Evolutionary conservation across 805 yeast genomes (phyloP).

Genomic region (Candida jianshihensis): DNA sequence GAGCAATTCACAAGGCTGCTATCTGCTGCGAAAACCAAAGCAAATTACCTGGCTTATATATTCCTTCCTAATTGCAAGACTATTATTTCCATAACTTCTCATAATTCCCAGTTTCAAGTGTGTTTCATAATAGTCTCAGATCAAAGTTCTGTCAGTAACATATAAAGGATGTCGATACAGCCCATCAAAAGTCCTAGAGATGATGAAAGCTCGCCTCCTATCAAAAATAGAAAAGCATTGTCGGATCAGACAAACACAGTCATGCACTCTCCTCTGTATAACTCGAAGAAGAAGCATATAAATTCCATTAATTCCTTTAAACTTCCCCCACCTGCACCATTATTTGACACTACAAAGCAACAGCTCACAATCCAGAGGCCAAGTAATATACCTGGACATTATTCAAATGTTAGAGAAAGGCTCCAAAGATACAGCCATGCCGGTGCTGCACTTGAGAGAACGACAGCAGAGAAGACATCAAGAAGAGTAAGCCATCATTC

Average conservation of each 20-base stretch:
- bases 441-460: conserved; percentile 1
- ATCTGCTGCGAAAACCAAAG: too few species aligned
- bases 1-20: too few species aligned
- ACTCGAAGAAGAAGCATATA: not conserved
- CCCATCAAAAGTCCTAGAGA: conserved; percentile 8
- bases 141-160: not conserved
- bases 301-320: not conserved
- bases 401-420: not conserved
- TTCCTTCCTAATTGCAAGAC: too few species aligned
- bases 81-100: too few species aligned
- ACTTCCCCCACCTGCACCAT: not conserved
- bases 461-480: not conserved
- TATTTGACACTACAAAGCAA: too few species aligned
- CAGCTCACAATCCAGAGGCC: too few species aligned
- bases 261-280: conserved; percentile 14
- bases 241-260: conserved; percentile 11
- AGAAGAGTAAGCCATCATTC: not conserved
- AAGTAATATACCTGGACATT: too few species aligned
- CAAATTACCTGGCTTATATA: too few species aligned
- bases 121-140: not conserved
- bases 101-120: too few species aligned
- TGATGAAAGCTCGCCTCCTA: conserved; percentile 14
- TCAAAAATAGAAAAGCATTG: conserved; percentile 18
- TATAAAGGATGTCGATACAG: conserved; percentile 7
- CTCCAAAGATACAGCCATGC: not conserved